Percentiles rank a stretch among this genome's conserved stretches.
phyloP scores from a whole-genome alignment of 805 yeast species.

The Jamesozyma spencerorum region DNA sequence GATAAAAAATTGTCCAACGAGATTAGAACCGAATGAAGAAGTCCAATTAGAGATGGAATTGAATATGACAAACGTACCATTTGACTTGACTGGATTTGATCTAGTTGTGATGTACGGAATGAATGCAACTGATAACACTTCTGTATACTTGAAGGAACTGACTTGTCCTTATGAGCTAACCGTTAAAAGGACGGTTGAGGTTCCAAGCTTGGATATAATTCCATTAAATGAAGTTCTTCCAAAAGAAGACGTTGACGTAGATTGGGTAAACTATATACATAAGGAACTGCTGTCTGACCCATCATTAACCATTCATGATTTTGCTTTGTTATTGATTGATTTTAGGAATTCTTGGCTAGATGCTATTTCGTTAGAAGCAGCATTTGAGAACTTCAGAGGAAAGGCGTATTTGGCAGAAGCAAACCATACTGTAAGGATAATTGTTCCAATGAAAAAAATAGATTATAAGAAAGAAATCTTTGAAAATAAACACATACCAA shows the following conservation, averaged over 20 bases:
- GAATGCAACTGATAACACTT: conserved; percentile 9
- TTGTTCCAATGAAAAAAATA: conserved; percentile 60
- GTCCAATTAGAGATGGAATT: conserved; percentile 18
- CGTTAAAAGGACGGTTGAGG: conserved; percentile 47
- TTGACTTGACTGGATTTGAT: conserved; percentile 17
- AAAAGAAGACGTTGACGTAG: conserved; percentile 13
- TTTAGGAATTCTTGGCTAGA: conserved; percentile 75
- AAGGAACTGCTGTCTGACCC: conserved; percentile 6
- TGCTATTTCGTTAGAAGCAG: conserved; percentile 33
- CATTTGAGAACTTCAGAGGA: conserved; percentile 26
- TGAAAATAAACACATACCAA: conserved; percentile 50
- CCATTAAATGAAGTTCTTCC: conserved; percentile 38
- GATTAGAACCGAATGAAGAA: conserved; percentile 18
- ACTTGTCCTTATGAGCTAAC: conserved; percentile 25
- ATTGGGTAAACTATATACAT: conserved; percentile 23
- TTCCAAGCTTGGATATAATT: conserved; percentile 66
- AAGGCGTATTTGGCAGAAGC: conserved; percentile 31
- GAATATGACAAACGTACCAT: conserved; percentile 18
- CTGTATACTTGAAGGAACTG: conserved; percentile 18
- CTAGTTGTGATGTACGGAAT: conserved; percentile 25
- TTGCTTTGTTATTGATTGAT: conserved; percentile 61
- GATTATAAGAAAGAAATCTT: conserved; percentile 30
- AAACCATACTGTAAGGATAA: conserved; percentile 44
- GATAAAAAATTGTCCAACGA: conserved; percentile 12
- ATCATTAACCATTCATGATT: conserved; percentile 37